These are phyloP conservation scores for Colletotrichum agaves DNA, from an alignment of 2,329 filamentous ascomycete genomes.

Conservation along the genomic window DNA sequence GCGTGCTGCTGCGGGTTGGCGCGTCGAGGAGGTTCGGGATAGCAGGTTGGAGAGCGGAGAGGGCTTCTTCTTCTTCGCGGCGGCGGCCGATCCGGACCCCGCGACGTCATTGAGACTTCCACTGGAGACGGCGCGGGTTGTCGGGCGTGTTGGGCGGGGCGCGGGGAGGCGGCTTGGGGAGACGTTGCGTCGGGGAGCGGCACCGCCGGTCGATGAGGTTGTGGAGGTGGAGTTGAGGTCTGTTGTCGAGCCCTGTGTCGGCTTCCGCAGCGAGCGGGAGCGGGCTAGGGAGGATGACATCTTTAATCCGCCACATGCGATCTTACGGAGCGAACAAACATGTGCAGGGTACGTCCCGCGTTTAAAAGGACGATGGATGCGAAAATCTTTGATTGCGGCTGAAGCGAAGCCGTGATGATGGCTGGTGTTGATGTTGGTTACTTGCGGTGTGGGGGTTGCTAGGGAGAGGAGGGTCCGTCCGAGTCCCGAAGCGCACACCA, in stretches of 20 bases:
- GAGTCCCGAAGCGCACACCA: background rate
- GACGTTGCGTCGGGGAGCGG: slow-evolving; percentile 4
- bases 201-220: background rate
- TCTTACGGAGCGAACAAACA: too few relatives aligned
- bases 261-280: slow-evolving; percentile 61
- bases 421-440: slow-evolving; percentile 32
- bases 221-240: slow-evolving; percentile 24
- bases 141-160: slow-evolving; percentile 16
- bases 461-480: slow-evolving; percentile 3
- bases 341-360: background rate
- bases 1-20: slow-evolving; percentile 6
- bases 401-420: background rate
- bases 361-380: background rate
- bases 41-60: slow-evolving; percentile 19
- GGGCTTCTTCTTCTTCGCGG: slow-evolving; percentile 28
- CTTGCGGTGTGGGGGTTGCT: slow-evolving; percentile 30
- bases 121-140: slow-evolving; percentile 33
- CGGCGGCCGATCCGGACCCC: slow-evolving; percentile 6
- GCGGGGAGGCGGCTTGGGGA: slow-evolving; percentile 35
- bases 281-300: slow-evolving; percentile 59
- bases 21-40: slow-evolving; percentile 13
- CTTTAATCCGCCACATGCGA: background rate
- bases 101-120: slow-evolving; percentile 17
- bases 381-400: background rate
- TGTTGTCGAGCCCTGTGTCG: slow-evolving; percentile 42